Conservation (phyloP, 441 rosid genomes). For the Populus trichocarpa region DNA sequence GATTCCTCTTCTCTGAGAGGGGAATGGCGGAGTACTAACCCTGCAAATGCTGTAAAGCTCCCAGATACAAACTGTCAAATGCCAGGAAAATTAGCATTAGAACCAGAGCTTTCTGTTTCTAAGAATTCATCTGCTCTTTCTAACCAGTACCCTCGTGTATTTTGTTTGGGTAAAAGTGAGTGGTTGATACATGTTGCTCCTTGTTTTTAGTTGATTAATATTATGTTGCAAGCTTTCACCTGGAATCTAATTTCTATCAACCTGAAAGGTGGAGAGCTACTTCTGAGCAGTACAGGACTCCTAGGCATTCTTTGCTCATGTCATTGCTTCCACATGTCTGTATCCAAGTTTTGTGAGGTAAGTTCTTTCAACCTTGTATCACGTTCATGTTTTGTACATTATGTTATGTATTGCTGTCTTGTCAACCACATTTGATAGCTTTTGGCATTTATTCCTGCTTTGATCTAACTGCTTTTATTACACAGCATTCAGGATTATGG, state of each 20-base stretch:
- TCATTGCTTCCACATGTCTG: conserved; percentile 50
- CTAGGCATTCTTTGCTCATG: conserved; percentile 49
- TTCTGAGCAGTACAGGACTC: conserved; percentile 49
- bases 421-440: conserved; percentile 1
- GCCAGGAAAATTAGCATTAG: conserved; percentile 15
- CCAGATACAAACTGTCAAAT: conserved; percentile 12
- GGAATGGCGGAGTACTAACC: conserved; percentile 14
- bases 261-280: conserved; percentile 45
- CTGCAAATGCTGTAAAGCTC: conserved; percentile 22
- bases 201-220: not conserved
- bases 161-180: conserved; percentile 48
- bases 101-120: conserved; percentile 23
- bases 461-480: conserved; percentile 13
- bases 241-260: conserved; percentile 20
- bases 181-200: not conserved
- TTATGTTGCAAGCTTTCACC: not conserved
- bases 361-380: conserved; percentile 10
- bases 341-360: conserved; percentile 56
- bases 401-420: not conserved
- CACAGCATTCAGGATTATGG: conserved; percentile 47
- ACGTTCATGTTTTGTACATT: not conserved
- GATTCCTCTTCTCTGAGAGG: conserved; percentile 23
- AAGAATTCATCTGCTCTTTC: conserved; percentile 17
- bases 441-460: conserved; percentile 7
- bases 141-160: conserved; percentile 36